Evolutionary conservation across 2,329 filamentous ascomycete species (phyloP), one percentile per base, ranked within the genome.

Genomic region (Dactylellina parvicollis): DNA sequence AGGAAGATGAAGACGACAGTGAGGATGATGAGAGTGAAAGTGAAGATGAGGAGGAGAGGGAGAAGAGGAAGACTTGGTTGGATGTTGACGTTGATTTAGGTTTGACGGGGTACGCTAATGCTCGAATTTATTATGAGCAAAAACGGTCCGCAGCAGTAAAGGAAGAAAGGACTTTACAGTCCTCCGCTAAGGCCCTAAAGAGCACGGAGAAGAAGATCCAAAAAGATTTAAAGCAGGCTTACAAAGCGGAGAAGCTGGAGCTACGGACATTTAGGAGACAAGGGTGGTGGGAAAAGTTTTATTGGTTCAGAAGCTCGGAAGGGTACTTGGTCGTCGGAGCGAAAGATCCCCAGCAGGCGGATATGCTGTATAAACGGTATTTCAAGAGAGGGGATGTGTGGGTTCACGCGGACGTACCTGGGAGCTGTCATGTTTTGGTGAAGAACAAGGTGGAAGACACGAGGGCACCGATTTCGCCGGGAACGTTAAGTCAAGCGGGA

Each of bases 261-360:
- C 82, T 98, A 8, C 88, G 93, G 47, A 92, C 90, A 0, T 89
- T 96, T 7, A 87, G 95, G 64, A 90, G 89, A 78, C 90, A 89
- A 76, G 86, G 93, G 78, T 99, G 95, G 95, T 99, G 97, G 77
- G 95, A 99, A 79, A 99, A 99, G 81, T 99, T 96, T 78, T 84
- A 89, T 26, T 98, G 92, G 86, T 99, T 99, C 82, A 87, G 98
- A 77, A 97, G 93, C 0, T 96, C 92, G 0, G 95, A 99, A 79
- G 93, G 94, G 3, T 97, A 98, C 79, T 85, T 99, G 4, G 91
- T 98, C 0, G 85, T 99, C 14, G 94, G 89, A 46, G 94, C 92
- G 14, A 92, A 92, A 74, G 95, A 99, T 82, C 86, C 89, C 1
- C 90, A 92, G 77, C 95, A 99, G 79, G 92, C 90, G 78, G 95